A percentile compares a stretch with the other conserved stretches of the same genome.
Evolutionary conservation across 768 basidiomycete genomes (phyloP).

Genomic region (Boletus huronensis): DNA sequence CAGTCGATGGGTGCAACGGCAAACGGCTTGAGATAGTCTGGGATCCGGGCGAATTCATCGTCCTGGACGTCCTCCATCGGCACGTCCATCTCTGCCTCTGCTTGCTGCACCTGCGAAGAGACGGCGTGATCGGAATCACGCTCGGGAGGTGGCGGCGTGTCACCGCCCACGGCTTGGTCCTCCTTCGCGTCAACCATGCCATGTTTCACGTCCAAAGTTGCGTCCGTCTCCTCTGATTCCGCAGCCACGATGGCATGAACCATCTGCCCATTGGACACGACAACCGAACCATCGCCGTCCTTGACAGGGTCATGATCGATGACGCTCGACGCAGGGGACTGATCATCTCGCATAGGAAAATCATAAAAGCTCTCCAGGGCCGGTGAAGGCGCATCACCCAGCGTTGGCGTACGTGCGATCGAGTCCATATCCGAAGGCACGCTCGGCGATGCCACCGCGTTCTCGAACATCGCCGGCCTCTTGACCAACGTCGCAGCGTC

Average conservation of each 20-base stretch:
- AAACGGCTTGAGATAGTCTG: constrained; percentile 61
- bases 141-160: not conserved
- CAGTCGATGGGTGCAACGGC: constrained; percentile 71
- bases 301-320: constrained; percentile 22
- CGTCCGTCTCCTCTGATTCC: not conserved
- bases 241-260: not conserved
- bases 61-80: constrained; percentile 40
- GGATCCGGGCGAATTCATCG: constrained; percentile 37
- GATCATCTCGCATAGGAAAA: constrained; percentile 20
- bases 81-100: constrained; percentile 2
- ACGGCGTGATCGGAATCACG: not conserved
- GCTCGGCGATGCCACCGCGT: constrained; percentile 20
- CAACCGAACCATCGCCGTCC: constrained; percentile 6
- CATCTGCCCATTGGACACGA: not conserved
- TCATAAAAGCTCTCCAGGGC: constrained; percentile 24
- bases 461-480: constrained; percentile 4
- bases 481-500: not conserved
- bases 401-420: constrained; percentile 19
- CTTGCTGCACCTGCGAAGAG: not conserved
- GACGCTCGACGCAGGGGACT: constrained; percentile 31
- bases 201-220: not conserved
- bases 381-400: constrained; percentile 19
- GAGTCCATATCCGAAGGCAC: constrained; percentile 29
- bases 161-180: not conserved
- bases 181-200: not conserved